phyloP scores from a whole-genome alignment of 306 rosid genomes.

The Prunus mongolica region DNA sequence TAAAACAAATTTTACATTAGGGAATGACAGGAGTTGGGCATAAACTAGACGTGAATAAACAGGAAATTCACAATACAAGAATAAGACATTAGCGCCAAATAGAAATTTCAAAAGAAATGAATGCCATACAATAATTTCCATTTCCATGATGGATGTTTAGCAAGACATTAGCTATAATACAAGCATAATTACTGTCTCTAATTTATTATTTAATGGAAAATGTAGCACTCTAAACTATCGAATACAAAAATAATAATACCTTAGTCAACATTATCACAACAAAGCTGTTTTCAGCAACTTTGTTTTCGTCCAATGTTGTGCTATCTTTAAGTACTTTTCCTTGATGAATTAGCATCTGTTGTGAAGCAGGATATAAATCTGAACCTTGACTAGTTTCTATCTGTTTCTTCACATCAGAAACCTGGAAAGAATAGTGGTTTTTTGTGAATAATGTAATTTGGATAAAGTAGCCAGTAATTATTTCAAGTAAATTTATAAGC shows the following conservation, averaged over 20 bases:
- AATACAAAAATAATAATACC: conserved; percentile 37
- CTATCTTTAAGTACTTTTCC: conserved; percentile 86
- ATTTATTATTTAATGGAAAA: neutral
- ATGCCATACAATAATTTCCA: neutral
- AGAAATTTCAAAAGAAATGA: neutral
- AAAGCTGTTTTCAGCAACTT: conserved; percentile 85
- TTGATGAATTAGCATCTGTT: conserved; percentile 93
- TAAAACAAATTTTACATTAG: neutral
- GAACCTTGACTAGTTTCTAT: conserved; percentile 75
- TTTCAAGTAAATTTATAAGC: neutral
- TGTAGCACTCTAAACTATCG: neutral
- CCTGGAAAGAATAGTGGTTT: conserved; percentile 36
- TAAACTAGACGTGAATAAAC: neutral
- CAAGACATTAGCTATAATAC: neutral
- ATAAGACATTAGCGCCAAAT: neutral
- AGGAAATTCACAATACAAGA: neutral
- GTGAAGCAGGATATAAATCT: conserved; percentile 77
- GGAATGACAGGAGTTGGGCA: neutral
- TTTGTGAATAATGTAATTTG: neutral
- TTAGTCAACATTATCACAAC: conserved; percentile 87
- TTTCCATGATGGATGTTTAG: neutral
- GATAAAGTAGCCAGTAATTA: neutral
- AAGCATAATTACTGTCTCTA: neutral
- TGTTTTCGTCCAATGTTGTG: conserved; percentile 73
- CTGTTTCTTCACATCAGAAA: conserved; percentile 76